Conservation (phyloP, 208 protist genomes). For the Acanthamoeba rhysodes region DNA sequence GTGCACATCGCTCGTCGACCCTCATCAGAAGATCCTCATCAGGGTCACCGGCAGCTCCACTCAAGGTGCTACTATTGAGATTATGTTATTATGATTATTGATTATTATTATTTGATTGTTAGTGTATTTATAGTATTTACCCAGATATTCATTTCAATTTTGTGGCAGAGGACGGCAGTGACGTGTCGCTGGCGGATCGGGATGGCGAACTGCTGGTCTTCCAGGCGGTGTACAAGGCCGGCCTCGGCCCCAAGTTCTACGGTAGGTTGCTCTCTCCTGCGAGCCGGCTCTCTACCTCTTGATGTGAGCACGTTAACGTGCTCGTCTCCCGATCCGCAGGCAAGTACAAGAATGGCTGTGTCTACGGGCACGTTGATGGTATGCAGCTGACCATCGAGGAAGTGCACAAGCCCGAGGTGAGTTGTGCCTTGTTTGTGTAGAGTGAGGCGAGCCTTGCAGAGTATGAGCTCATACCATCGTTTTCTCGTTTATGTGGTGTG, state of each 20-base stretch:
- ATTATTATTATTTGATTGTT: background rate
- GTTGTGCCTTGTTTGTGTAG: background rate
- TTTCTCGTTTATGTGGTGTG: background rate
- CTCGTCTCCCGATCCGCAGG: background rate
- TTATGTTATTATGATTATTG: background rate
- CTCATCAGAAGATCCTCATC: constrained; percentile 31
- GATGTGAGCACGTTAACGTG: background rate
- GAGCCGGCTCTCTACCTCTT: background rate
- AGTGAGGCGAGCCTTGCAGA: no score
- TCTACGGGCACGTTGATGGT: constrained; percentile 60
- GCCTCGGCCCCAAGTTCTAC: constrained; percentile 37
- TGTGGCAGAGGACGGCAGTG: constrained; percentile 3
- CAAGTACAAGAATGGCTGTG: constrained; percentile 56
- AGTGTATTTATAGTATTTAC: background rate
- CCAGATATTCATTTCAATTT: no score
- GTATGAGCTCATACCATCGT: background rate
- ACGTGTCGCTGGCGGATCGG: constrained; percentile 20
- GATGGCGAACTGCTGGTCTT: constrained; percentile 31
- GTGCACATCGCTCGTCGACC: background rate
- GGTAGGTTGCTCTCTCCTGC: background rate
- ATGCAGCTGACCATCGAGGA: background rate
- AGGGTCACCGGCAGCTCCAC: constrained; percentile 18
- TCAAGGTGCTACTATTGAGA: background rate
- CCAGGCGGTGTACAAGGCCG: constrained; percentile 30
- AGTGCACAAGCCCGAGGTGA: constrained; percentile 22